Base-by-base conservation (phyloP, 257 asterid genomes). In the Fraxinus americana region DNA sequence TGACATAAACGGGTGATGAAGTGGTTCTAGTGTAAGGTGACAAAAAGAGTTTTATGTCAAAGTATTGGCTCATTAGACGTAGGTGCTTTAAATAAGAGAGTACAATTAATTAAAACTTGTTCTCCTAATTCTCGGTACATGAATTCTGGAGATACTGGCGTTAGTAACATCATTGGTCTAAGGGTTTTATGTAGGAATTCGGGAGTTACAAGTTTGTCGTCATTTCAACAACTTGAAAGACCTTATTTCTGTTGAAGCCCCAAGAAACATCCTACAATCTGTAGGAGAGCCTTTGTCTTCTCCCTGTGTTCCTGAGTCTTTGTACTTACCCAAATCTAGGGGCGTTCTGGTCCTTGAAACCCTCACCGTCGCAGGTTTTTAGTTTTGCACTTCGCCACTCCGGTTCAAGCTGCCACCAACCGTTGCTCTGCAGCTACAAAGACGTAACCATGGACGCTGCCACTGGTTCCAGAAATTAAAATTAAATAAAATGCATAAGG, bases 381-480 rank as follows among this genome's bases (percentile, higher is more conserved):
- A 90, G 41, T 95, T 86, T 89, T 95, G 97, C 77, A 93, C n/a
- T n/a, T n/a, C n/a, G n/a, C n/a, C n/a, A n/a, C 99, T 0, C 99
- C 99, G 23, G 97, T 95, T 77, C 98, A 95, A 83, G 97, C 96
- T 57, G 91, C 91, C 86, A 93, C 99, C 71, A 91, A 67, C 99
- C 98, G 50, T 76, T 92, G 77, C 93, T 94, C 25, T 91, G 97
- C 90, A 75, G 76, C 88, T 88, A 87, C 89, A 93, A 90, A 79
- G 99, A 93, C 78, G 98, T 95, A 7, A 82, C 96, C 1, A 97
- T 95, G 3, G 97, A 95, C 79, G 99, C 97, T 80, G 98, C 98
- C 85, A 95, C 97, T 38, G 98, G 99, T 76, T 95, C 99, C 30
- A 97, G 98, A 0, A 95, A 17, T 5, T n/a, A 25, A 9, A 61